Base-by-base conservation (phyloP, 768 basidiomycete species). In the Boletus coccyginus region DNA sequence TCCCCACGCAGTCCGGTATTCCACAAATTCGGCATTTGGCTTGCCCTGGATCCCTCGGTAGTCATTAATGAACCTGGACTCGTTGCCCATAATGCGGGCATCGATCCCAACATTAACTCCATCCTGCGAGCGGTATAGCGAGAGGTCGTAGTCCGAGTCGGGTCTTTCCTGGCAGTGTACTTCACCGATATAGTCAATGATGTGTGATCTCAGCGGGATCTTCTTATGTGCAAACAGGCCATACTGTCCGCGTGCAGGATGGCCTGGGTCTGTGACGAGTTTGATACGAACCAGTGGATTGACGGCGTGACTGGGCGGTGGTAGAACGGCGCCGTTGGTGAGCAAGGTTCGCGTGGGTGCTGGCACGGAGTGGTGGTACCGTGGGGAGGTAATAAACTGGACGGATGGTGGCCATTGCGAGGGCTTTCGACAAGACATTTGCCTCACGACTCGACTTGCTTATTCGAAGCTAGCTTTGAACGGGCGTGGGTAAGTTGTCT, bases 11-110 rank as follows among this genome's bases (percentile, higher is more conserved):
- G 76, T 77, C 56, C 82, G 74, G 38, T 73, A 71, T 41, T 92
- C 90, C 48, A 77, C 74, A 62, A 93, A 93, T 31, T 81, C 62
- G 1, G 85, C 88, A 61, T 94, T 94, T 5, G 91, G 84, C 66
- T 76, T 86, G 24, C 70, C 68, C 47, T 68, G 74, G n/a, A 94
- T 77, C 3, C 92, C 91, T 53, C 94, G 81, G 72, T 88, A 98
- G 75, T 96, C 94, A 63, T 97, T 97, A 56, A 92, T 78, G 67
- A 96, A 94, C 64, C 94, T 77, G 1, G 87, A 88, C 70, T 94
- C 91, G 72, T 95, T 97, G 31, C 94, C 94, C 76, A 82, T 82
- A 3, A 43, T 61, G 31, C 76, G 76, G 19, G 93, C 92, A 68
- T 97, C 94, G 40, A 90, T 77, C 2, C 92, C 94, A 19, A 94